A percentile compares a stretch with the other conserved stretches of the same genome.
phyloP scores from a whole-genome alignment of 805 yeast genomes.

The Ogataea naganishii region DNA sequence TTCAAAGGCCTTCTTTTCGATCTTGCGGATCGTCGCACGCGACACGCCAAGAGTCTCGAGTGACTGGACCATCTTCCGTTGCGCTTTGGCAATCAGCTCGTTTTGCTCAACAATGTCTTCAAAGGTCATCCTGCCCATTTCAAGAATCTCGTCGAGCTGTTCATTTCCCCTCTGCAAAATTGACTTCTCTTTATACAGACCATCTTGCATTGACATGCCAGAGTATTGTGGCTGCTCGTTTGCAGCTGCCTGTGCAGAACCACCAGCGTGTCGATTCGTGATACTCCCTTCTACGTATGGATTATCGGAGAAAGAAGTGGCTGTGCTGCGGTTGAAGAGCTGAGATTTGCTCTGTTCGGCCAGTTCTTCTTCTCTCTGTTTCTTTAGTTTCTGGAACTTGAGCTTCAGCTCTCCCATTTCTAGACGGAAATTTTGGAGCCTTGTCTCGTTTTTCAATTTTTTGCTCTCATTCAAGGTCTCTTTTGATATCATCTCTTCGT shows the following conservation, averaged over 20 bases:
- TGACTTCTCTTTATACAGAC: slow-evolving; percentile 60
- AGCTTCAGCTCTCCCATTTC: slow-evolving; percentile 37
- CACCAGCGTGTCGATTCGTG: slow-evolving; percentile 10
- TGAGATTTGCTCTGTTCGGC: slow-evolving; percentile 42
- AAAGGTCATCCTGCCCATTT: slow-evolving; percentile 79
- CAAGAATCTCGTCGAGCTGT: slow-evolving; percentile 83
- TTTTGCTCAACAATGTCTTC: slow-evolving; percentile 85
- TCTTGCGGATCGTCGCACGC: slow-evolving; percentile 67
- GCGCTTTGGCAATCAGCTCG: slow-evolving; percentile 55
- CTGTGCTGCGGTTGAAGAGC: slow-evolving; percentile 30
- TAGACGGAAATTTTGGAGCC: slow-evolving; percentile 49
- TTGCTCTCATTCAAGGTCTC: slow-evolving; percentile 51
- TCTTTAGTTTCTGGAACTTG: slow-evolving; percentile 46
- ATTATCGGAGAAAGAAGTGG: slow-evolving; percentile 31
- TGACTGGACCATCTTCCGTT: slow-evolving; percentile 53
- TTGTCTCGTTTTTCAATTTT: slow-evolving; percentile 46
- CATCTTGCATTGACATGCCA: slow-evolving; percentile 40
- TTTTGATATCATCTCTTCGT: slow-evolving; percentile 32
- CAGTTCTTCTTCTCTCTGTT: slow-evolving; percentile 42
- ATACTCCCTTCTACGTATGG: slow-evolving; percentile 32
- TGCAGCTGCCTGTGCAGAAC: slow-evolving; percentile 5
- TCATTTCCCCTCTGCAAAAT: slow-evolving; percentile 61
- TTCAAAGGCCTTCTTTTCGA: slow-evolving; percentile 74
- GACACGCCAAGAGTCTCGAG: slow-evolving; percentile 82
- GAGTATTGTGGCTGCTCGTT: slow-evolving; percentile 17